Evolutionary conservation across 768 basidiomycete species (phyloP).

Genomic region (Mycena vulgaris): DNA sequence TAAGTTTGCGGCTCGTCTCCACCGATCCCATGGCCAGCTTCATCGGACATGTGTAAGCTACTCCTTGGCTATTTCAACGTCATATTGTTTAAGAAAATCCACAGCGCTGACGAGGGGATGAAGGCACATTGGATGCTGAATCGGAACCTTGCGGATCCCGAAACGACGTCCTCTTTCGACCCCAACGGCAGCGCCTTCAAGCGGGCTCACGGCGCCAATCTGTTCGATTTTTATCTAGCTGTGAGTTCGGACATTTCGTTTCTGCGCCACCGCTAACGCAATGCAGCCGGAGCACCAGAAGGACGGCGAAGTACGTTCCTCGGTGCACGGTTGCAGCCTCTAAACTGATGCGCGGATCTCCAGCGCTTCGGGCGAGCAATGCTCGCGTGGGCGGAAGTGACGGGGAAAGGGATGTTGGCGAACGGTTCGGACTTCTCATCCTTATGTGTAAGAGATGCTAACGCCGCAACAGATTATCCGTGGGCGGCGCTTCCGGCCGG

Average conservation of each 20-base stretch:
- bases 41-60: constrained; percentile 44
- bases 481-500: constrained; percentile 50
- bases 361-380: constrained; percentile 50
- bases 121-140: constrained; percentile 46
- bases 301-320: constrained; percentile 28
- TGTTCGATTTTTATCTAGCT: constrained; percentile 38
- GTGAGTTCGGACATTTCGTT: constrained; percentile 17
- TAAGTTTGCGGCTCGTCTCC: constrained; percentile 53
- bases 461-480: constrained; percentile 47
- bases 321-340: neutral
- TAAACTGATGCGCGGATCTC: neutral
- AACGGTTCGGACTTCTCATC: constrained; percentile 38
- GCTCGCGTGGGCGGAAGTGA: constrained; percentile 49
- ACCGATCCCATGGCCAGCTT: constrained; percentile 48
- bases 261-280: neutral
- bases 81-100: neutral
- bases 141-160: constrained; percentile 42
- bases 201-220: constrained; percentile 35
- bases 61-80: neutral
- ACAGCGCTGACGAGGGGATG: constrained; percentile 39
- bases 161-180: constrained; percentile 25
- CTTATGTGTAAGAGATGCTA: neutral
- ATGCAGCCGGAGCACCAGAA: constrained; percentile 34
- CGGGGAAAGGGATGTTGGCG: constrained; percentile 46
- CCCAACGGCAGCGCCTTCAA: constrained; percentile 33